Evolutionary conservation across 148 eudicot species (phyloP), one percentile per base, ranked within the genome.

Genomic region (Vaccinium corymbosum): DNA sequence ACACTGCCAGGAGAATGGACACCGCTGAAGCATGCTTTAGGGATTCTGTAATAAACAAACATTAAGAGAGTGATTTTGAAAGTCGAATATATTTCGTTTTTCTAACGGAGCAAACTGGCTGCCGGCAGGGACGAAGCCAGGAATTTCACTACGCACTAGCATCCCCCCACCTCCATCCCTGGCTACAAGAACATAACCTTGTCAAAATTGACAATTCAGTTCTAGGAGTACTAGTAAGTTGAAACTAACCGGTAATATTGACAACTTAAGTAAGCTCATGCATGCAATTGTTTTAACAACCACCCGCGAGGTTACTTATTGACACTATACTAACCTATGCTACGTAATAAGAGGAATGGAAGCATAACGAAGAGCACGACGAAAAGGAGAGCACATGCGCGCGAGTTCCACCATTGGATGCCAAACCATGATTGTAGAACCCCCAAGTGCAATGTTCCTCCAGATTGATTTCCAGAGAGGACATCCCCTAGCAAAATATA

Each of bases 391-490:
- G 98, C 89, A 87, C 84, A 95, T 81, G 92, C 88, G 0, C 99
- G 99, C 3, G 98, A 87, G 84, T 90, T 95, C 99, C 99, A 97
- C 98, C 99, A 97, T 75, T 97, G 94, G 89, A 87, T 86, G 57
- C 99, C 99, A 83, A 97, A 97, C 95, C 97, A 97, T 87, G 95
- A 96, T 87, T 97, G 99, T 66, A 97, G 86, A 81, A 95, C 72
- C 66, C 99, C 99, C 53, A 90, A 89, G 83, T 97, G 99, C 78
- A 95, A 42, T 70, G 89, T 85, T 86, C 86, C 95, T 71, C 91
- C 98, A 61, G 96, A 92, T 80, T 90, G 88, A 73, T 87, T 92
- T 86, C 99, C 99, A 13, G 94, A 84, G n/a, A 97, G 94, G 10
- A 95, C 99, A 83, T 97, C 99, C 59, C 98, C 99, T 97, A 83